phyloP scores from a whole-genome alignment of 768 basidiomycete genomes.

The Coprinellus micaceus region DNA sequence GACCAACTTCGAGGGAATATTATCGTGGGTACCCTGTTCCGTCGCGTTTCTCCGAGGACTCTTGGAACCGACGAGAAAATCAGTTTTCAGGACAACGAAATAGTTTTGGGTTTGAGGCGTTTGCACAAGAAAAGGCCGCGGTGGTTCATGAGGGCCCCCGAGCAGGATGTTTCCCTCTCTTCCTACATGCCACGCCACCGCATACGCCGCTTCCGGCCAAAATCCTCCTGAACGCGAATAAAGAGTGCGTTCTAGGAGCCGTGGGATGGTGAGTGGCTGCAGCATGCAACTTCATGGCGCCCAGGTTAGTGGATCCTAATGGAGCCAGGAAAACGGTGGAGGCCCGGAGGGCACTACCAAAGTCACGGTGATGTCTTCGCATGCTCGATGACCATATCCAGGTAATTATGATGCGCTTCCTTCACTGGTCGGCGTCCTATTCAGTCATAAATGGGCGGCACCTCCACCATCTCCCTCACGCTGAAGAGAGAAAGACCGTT shows the following conservation, averaged over 20 bases:
- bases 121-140: not conserved
- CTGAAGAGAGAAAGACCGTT: no score
- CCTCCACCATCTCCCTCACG: no score
- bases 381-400: conserved; percentile 26
- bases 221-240: conserved; percentile 21
- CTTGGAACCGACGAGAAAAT: conserved; percentile 1
- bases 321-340: conserved; percentile 7
- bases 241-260: conserved; percentile 24
- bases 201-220: conserved; percentile 18
- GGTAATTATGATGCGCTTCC: conserved; percentile 11
- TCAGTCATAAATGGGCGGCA: no score
- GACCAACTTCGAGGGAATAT: not conserved
- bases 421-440: no score
- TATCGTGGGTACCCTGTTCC: conserved; percentile 5
- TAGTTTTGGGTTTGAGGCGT: conserved; percentile 19
- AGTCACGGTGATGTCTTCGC: conserved; percentile 25
- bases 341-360: conserved; percentile 11
- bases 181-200: no score
- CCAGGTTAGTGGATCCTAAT: conserved; percentile 22
- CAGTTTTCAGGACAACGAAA: conserved; percentile 25
- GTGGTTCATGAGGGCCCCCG: not conserved
- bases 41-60: not conserved
- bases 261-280: conserved; percentile 23
- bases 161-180: no score
- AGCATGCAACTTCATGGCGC: conserved; percentile 27